These are phyloP conservation scores for Pontederia crassipes DNA, from an alignment of 176 grass and related monocot species.

Conservation along the genomic window DNA sequence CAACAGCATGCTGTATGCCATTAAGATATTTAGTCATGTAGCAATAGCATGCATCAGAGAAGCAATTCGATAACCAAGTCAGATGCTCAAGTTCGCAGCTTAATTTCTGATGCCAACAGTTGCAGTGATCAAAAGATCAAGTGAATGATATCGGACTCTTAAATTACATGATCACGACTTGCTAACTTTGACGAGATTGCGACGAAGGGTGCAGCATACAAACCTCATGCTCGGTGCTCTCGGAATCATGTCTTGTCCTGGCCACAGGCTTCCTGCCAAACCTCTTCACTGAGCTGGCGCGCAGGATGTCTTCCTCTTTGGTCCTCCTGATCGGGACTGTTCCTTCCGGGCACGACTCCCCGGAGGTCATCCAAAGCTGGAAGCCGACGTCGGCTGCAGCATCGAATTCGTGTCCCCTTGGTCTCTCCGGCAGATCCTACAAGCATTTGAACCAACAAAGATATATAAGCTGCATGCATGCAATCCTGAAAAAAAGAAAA, in stretches of 20 bases:
- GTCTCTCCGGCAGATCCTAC: slow-evolving; percentile 4
- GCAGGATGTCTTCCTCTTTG: slow-evolving; percentile 4
- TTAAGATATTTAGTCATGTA: not conserved
- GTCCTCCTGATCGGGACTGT: slow-evolving; percentile 11
- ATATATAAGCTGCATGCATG: not conserved
- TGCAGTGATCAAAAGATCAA: not conserved
- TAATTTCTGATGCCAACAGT: too few relatives aligned
- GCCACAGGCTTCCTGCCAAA: slow-evolving; percentile 1
- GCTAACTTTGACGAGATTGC: not conserved
- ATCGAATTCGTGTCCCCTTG: not conserved
- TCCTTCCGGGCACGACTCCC: slow-evolving; percentile 1
- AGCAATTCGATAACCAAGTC: not conserved
- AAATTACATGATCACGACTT: not conserved
- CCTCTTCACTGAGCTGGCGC: not conserved
- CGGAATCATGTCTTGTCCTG: not conserved
- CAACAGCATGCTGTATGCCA: slow-evolving; percentile 65
- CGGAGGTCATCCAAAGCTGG: not conserved
- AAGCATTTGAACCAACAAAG: not conserved
- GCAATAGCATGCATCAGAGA: not conserved
- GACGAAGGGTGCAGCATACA: not conserved
- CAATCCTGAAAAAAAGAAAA: too few relatives aligned
- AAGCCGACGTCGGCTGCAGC: not conserved
- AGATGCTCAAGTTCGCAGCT: not conserved
- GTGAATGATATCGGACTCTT: not conserved
- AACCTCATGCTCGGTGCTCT: slow-evolving; percentile 8